These are phyloP conservation scores for Globisporangium middletonii DNA, from an alignment of 352 stramenopile species.

Conservation along the genomic window DNA sequence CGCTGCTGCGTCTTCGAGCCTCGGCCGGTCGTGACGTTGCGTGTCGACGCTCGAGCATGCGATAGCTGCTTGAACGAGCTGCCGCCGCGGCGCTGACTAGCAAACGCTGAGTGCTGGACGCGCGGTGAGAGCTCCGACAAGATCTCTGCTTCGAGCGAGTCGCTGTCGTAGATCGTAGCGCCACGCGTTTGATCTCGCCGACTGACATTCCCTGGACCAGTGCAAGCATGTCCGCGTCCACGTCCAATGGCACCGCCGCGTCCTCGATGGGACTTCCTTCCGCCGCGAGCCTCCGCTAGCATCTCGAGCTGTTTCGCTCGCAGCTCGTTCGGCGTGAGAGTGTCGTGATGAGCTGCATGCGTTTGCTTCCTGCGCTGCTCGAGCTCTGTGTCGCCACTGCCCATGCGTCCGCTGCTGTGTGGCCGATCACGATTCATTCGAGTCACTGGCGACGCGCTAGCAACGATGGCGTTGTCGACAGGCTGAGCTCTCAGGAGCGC, in stretches of 20 bases:
- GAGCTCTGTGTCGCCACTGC: slow-evolving; percentile 1
- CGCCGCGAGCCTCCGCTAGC: slow-evolving; percentile 4
- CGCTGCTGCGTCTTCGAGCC: slow-evolving; percentile 11
- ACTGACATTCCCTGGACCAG: not conserved
- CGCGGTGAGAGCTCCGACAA: slow-evolving; percentile 17
- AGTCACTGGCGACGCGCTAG: not conserved
- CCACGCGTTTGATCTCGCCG: no score
- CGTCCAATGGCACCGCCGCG: not conserved
- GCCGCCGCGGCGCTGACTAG: not conserved
- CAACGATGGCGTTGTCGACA: not conserved
- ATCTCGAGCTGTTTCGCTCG: slow-evolving; percentile 25
- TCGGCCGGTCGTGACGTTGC: no score
- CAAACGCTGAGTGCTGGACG: not conserved
- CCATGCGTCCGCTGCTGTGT: not conserved
- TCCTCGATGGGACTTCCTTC: not conserved
- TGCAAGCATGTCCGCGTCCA: not conserved
- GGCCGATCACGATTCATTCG: not conserved
- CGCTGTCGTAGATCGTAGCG: not conserved
- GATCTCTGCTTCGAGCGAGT: slow-evolving; percentile 35
- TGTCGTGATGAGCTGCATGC: slow-evolving; percentile 17
- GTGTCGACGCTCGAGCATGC: no score
- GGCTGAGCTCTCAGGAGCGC: not conserved
- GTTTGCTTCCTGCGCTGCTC: slow-evolving; percentile 28
- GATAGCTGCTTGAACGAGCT: no score
- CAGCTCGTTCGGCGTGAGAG: slow-evolving; percentile 15